Conservation (phyloP, 306 rosid species). For the Malus domestica region ASM211411v1 NC_041789.1:13395501-13396000, state of each 20-base stretch:
- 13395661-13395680: neutral
- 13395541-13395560: neutral
- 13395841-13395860: neutral
- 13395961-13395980: neutral
- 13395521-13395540: neutral
- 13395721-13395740: too few species aligned
- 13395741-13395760: too few species aligned
- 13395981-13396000: neutral
- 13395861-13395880: neutral
- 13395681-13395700: neutral
- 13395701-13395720: too few species aligned
- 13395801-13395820: neutral
- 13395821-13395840: neutral
- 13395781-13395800: too few species aligned
- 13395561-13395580: neutral
- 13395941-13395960: neutral
- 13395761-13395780: too few species aligned
- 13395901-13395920: neutral
- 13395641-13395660: neutral
- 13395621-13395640: neutral
- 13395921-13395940: neutral
- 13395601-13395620: neutral
- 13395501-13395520: constrained; percentile 40
- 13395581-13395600: neutral
- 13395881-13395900: neutral